Base-by-base conservation (phyloP, 768 basidiomycete species). In the Megacollybia marginata region DNA sequence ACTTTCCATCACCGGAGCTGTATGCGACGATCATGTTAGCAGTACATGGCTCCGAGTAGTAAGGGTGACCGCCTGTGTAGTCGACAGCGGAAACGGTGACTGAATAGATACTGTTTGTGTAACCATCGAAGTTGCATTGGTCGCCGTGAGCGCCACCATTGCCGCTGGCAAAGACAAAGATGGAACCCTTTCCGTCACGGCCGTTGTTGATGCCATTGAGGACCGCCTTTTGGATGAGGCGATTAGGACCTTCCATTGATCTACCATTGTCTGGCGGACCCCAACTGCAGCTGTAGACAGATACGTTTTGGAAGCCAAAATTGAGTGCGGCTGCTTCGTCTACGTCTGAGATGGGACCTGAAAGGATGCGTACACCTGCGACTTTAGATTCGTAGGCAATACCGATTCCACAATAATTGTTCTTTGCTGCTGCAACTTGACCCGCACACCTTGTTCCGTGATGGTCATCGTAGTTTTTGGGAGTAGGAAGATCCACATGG, bases 121-220 rank as follows among this genome's bases (percentile, higher is more conserved):
- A 99, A 7, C 96, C 96, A 57, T 98, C 95, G 61, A 99, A 98
- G 64, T 99, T 99, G 73, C 96, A 99, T 65, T 98, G 95, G 61
- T 99, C 96, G 15, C 88, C 91, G 48, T 78, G 76, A 8, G 77
- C 78, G 31, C 92, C 96, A 8, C 96, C 96, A 62, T 99, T 99
- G 0, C 96, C 96, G 48, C 91, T 93, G 4, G 96, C 96, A 60
- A 98, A 99, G 23, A 99, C 96, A 56, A 88, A 98, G 53, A 99
- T 75, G 32, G 88, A 92, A 1, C 96, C 96, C 60, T 89, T 92
- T 19, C 93, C 92, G 23, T 68, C 76, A 42, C 96, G 81, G 2
- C 96, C 96, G 33, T 88, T 85, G 64, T 88, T 85, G 35, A 97
- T 80, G 16, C 96, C 96, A 56, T 97, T 95, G 20, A 98, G 71